A percentile compares a stretch with the other conserved stretches of the same genome.
Evolutionary conservation across 768 basidiomycete genomes (phyloP).

Genomic region (Mycena crocata): DNA sequence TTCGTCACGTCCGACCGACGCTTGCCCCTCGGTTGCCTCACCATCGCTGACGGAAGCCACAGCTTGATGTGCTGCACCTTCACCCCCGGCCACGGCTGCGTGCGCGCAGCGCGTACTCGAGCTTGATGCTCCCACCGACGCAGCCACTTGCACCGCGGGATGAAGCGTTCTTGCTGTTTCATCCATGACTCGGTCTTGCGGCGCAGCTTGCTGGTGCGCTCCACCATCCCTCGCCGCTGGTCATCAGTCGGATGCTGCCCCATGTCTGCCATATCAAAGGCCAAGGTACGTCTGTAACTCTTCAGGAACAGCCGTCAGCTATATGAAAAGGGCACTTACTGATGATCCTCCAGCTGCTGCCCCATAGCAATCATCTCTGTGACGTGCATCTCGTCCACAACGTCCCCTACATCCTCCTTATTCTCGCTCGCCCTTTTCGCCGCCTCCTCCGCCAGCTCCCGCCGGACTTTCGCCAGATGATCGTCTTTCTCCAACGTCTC

Average conservation of each 20-base stretch:
- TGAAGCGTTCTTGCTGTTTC: background rate
- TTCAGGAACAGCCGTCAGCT: background rate
- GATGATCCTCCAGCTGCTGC: background rate
- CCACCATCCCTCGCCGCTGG: conserved; percentile 31
- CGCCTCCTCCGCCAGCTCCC: background rate
- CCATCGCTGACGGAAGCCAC: background rate
- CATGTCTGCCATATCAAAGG: background rate
- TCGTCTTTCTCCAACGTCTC: background rate
- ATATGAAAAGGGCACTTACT: background rate
- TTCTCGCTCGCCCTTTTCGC: background rate
- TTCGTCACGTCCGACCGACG: conserved; percentile 33
- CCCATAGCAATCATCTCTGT: background rate
- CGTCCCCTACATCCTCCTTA: background rate
- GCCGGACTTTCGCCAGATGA: background rate
- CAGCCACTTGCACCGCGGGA: background rate
- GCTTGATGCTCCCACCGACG: background rate
- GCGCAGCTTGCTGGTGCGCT: conserved; percentile 9
- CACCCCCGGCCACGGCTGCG: background rate
- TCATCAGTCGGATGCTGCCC: background rate
- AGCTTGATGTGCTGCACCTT: background rate
- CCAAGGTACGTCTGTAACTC: background rate
- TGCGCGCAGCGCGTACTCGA: background rate
- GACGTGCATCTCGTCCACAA: conserved; percentile 8
- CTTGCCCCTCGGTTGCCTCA: conserved; percentile 32
- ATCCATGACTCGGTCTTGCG: conserved; percentile 6